A percentile compares a stretch with the other conserved stretches of the same genome.
Conservation (phyloP, 768 basidiomycete species). For the Paxillus rubicundulus region DNA sequence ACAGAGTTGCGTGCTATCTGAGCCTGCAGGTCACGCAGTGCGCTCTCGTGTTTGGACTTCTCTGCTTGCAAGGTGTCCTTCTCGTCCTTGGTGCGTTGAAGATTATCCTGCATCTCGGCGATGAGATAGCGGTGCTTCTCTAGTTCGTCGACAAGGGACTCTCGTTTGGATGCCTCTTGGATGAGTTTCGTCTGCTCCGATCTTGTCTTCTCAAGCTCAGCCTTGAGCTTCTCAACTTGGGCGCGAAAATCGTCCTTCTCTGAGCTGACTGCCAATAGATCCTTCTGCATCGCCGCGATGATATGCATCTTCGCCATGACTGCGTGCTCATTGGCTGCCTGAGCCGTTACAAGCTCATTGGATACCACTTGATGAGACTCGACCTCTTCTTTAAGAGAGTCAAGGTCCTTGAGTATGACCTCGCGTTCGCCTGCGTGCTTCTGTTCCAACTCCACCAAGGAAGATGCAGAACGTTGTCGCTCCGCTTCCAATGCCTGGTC, state of each 20-base stretch:
- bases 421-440: slow-evolving; percentile 21
- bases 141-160: slow-evolving; percentile 70
- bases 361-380: slow-evolving; percentile 47
- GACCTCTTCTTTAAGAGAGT: slow-evolving; percentile 49
- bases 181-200: slow-evolving; percentile 60
- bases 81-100: slow-evolving; percentile 80
- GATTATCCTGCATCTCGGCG: slow-evolving; percentile 72
- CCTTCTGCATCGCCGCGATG: slow-evolving; percentile 48
- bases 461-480: slow-evolving; percentile 24
- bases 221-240: slow-evolving; percentile 47
- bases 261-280: slow-evolving; percentile 40
- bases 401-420: slow-evolving; percentile 44
- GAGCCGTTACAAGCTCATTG: slow-evolving; percentile 39
- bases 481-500: slow-evolving; percentile 25
- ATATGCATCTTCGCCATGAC: slow-evolving; percentile 48
- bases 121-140: slow-evolving; percentile 75
- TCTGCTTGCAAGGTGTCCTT: slow-evolving; percentile 75
- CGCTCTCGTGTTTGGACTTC: slow-evolving; percentile 61
- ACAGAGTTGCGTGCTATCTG: slow-evolving; percentile 58
- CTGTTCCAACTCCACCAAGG: slow-evolving; percentile 16
- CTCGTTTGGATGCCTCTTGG: slow-evolving; percentile 71
- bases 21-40: slow-evolving; percentile 77
- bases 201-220: slow-evolving; percentile 57
- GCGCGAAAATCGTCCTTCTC: slow-evolving; percentile 43
- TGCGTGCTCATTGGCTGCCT: slow-evolving; percentile 44